Evolutionary conservation across 495 filamentous ascomycete genomes (phyloP).

Genomic region (Xylaria cubensis): DNA sequence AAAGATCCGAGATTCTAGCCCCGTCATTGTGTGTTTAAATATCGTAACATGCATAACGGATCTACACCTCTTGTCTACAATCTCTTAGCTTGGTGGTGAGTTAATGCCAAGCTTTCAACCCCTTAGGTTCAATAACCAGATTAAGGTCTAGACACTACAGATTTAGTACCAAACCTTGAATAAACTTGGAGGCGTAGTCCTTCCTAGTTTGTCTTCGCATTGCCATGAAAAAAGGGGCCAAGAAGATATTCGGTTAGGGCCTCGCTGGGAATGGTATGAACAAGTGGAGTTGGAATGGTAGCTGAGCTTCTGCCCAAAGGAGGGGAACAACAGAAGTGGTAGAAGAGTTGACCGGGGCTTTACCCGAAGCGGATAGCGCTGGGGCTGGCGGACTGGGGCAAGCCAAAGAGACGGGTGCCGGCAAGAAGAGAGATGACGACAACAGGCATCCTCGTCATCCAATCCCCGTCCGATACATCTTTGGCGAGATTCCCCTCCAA

Average conservation of each 20-base stretch:
- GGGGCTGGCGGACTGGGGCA: background rate
- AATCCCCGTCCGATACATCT: conserved; percentile 2
- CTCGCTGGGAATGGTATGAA: too few species aligned
- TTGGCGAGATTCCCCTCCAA: background rate
- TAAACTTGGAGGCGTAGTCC: background rate
- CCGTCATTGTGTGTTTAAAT: background rate
- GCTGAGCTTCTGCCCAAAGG: background rate
- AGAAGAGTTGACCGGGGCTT: background rate
- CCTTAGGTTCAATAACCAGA: too few species aligned
- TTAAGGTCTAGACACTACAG: background rate
- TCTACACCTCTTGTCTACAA: too few species aligned
- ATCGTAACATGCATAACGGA: background rate
- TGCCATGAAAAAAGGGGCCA: background rate
- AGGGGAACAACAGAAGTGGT: background rate
- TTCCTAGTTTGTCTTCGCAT: background rate
- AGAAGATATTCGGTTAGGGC: too few species aligned
- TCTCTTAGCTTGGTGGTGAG: too few species aligned
- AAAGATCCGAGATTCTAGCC: background rate
- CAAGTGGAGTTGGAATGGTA: background rate
- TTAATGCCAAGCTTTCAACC: too few species aligned
- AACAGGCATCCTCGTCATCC: conserved; percentile 6
- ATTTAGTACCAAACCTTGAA: background rate
- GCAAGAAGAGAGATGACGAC: conserved; percentile 19
- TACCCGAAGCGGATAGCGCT: conserved; percentile 18
- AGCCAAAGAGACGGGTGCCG: background rate